A percentile compares a stretch with the other conserved stretches of the same genome.
Evolutionary conservation across 345 rosid genomes (phyloP).

Genomic region (Salix arbutifolia): DNA sequence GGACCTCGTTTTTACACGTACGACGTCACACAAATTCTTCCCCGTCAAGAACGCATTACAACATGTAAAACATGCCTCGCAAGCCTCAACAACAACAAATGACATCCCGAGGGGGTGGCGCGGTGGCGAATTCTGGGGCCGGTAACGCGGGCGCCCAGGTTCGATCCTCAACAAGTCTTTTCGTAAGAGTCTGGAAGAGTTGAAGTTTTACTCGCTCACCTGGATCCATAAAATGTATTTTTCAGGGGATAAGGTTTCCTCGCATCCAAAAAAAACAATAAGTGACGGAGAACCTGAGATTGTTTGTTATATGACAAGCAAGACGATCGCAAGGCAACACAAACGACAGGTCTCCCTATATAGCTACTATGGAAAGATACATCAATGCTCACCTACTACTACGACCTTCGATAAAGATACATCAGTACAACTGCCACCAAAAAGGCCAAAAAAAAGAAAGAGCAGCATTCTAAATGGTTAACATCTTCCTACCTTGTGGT

Average conservation of each 20-base stretch:
- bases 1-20: neutral
- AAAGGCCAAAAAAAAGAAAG: neutral
- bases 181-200: too few relatives aligned
- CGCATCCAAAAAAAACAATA: too few relatives aligned
- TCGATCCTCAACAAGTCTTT: too few relatives aligned
- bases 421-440: slow-evolving; percentile 9
- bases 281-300: neutral
- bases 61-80: neutral
- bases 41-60: neutral
- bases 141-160: too few relatives aligned
- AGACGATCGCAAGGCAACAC: too few relatives aligned
- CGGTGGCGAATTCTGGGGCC: too few relatives aligned
- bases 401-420: neutral
- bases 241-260: too few relatives aligned
- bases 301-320: neutral
- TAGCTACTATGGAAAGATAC: neutral
- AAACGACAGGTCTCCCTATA: neutral
- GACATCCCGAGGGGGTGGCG: too few relatives aligned
- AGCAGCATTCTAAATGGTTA: slow-evolving; percentile 13
- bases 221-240: too few relatives aligned
- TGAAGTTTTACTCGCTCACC: too few relatives aligned
- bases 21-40: neutral
- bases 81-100: neutral
- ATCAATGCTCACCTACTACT: neutral
- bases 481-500: slow-evolving; percentile 6